Evolutionary conservation across 2,329 filamentous ascomycete genomes (phyloP).

Genomic region (Aureobasidium leucospermi): DNA sequence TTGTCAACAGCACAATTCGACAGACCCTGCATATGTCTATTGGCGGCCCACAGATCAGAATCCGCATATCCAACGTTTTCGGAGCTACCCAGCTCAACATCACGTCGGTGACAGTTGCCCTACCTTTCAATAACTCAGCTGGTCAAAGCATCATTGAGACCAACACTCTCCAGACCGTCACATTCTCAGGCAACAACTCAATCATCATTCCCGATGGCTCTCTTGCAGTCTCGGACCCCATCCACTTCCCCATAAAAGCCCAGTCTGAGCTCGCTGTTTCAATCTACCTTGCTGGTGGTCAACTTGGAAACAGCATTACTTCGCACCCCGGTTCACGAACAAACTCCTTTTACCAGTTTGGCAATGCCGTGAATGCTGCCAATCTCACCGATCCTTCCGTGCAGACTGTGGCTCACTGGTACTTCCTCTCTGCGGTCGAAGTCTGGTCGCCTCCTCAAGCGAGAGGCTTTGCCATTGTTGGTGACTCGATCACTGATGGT

Average conservation of each 20-base stretch:
- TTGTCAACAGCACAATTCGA: conserved; percentile 56
- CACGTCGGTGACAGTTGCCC: conserved; percentile 50
- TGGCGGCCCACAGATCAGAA: conserved; percentile 48
- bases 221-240: conserved; percentile 54
- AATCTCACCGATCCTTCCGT: conserved; percentile 36
- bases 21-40: conserved; percentile 58
- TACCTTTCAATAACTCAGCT: conserved; percentile 47
- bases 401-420: conserved; percentile 41
- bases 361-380: conserved; percentile 47
- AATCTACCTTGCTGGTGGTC: conserved; percentile 51
- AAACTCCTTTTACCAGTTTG: conserved; percentile 51
- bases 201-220: conserved; percentile 50
- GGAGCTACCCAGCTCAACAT: conserved; percentile 54
- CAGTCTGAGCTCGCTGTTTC: conserved; percentile 51
- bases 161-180: conserved; percentile 46
- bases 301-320: conserved; percentile 51
- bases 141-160: conserved; percentile 48
- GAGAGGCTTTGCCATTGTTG: conserved; percentile 48
- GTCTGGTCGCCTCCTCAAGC: conserved; percentile 41
- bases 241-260: conserved; percentile 46
- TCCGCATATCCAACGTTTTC: conserved; percentile 60
- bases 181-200: conserved; percentile 49
- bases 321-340: conserved; percentile 59
- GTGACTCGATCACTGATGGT: conserved; percentile 61
- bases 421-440: conserved; percentile 53